Conservation (phyloP, 805 yeast genomes). For the Wickerhamomyces tratensis region DNA sequence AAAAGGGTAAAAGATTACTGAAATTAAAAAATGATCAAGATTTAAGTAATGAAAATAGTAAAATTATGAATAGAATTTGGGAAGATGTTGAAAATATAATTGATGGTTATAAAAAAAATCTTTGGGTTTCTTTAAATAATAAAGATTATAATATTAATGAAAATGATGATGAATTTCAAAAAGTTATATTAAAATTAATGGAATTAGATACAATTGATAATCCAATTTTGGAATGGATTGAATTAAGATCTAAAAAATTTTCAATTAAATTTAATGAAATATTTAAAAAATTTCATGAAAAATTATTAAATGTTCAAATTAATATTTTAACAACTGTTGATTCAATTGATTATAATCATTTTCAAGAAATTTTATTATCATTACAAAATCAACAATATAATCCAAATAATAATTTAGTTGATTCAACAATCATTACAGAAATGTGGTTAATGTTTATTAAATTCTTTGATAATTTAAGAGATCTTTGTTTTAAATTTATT, state of each 20-base stretch:
- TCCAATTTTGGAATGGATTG: slow-evolving; percentile 58
- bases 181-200: slow-evolving; percentile 41
- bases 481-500: slow-evolving; percentile 29
- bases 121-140: slow-evolving; percentile 38
- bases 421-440: slow-evolving; percentile 45
- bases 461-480: slow-evolving; percentile 30
- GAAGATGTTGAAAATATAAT: slow-evolving; percentile 41
- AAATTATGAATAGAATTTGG: slow-evolving; percentile 45
- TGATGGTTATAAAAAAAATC: slow-evolving; percentile 39
- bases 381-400: background rate
- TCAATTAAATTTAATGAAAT: slow-evolving; percentile 28
- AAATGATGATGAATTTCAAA: slow-evolving; percentile 24
- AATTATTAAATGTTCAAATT: slow-evolving; percentile 29
- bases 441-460: slow-evolving; percentile 46
- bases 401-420: slow-evolving; percentile 26
- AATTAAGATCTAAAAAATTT: slow-evolving; percentile 35
- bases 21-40: slow-evolving; percentile 1
- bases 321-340: slow-evolving; percentile 29
- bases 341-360: slow-evolving; percentile 22
- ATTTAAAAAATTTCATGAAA: slow-evolving; percentile 29
- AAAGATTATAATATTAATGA: slow-evolving; percentile 11
- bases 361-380: slow-evolving; percentile 8
- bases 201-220: slow-evolving; percentile 57
- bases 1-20: slow-evolving; percentile 30
- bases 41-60: slow-evolving; percentile 17